Evolutionary conservation across 129 eudicot genomes (phyloP).

Genomic region (Ambrosia trifida): DNA sequence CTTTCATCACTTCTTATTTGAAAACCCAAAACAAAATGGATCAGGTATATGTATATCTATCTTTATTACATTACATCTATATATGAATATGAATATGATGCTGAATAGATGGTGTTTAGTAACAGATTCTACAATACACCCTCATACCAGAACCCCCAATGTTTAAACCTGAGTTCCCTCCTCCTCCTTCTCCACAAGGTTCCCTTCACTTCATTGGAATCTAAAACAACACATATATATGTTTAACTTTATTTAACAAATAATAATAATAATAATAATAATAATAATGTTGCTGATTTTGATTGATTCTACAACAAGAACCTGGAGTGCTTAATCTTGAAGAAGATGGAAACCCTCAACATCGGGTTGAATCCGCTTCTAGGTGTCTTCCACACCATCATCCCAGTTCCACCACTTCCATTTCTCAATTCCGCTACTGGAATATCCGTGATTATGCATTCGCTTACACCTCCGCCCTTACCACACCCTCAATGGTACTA

Average conservation of each 20-base stretch:
- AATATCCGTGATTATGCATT: slow-evolving; percentile 85
- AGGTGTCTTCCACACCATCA: slow-evolving; percentile 72
- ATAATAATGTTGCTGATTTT: slow-evolving; percentile 9
- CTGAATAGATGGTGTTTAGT: not conserved
- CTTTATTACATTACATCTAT: too few species aligned
- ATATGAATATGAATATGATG: too few species aligned
- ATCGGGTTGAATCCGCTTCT: slow-evolving; percentile 62
- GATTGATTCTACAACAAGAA: slow-evolving; percentile 53
- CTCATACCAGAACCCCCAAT: slow-evolving; percentile 89
- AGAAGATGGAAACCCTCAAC: slow-evolving; percentile 62
- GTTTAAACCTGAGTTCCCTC: slow-evolving; percentile 81
- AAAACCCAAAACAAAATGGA: slow-evolving; percentile 62
- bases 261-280: not conserved
- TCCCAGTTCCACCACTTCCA: slow-evolving; percentile 43
- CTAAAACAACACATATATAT: too few species aligned
- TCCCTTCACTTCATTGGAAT: not conserved
- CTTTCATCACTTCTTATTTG: slow-evolving; percentile 42
- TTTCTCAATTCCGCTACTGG: slow-evolving; percentile 66
- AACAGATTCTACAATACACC: slow-evolving; percentile 66
- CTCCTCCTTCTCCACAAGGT: slow-evolving; percentile 64
- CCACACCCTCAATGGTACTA: slow-evolving; percentile 78
- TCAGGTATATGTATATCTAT: slow-evolving; percentile 38
- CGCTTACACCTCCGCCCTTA: slow-evolving; percentile 61
- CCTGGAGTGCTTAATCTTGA: slow-evolving; percentile 47
- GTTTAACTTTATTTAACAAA: not conserved